These are phyloP conservation scores for Xylaria arbuscula DNA, from an alignment of 2,329 filamentous ascomycete species.

Conservation along the genomic window DNA sequence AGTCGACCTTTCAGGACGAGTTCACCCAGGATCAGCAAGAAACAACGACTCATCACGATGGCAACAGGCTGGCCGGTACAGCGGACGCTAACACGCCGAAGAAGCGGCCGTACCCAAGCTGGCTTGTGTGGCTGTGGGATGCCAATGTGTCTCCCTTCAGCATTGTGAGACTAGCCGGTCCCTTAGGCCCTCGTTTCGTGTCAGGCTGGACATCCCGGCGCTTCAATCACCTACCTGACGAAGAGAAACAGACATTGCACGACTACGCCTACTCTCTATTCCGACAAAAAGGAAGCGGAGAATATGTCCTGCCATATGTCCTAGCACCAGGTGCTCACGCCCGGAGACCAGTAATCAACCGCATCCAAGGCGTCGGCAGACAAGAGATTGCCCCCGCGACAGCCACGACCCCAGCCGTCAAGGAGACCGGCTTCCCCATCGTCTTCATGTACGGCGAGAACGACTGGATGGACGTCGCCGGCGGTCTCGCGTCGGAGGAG, in stretches of 20 bases:
- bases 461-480: constrained; percentile 98
- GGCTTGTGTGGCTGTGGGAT: constrained; percentile 95
- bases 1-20: constrained; percentile 80
- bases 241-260: constrained; percentile 86
- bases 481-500: constrained; percentile 82
- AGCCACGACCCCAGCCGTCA: constrained; percentile 48
- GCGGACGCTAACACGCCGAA: constrained; percentile 50
- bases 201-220: constrained; percentile 94
- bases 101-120: constrained; percentile 76
- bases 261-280: constrained; percentile 96
- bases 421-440: constrained; percentile 78
- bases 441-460: constrained; percentile 97
- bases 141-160: constrained; percentile 96
- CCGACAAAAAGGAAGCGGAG: constrained; percentile 88
- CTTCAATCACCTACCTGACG: constrained; percentile 85
- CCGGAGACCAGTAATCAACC: constrained; percentile 84
- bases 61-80: constrained; percentile 54
- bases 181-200: constrained; percentile 88
- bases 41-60: constrained; percentile 44
- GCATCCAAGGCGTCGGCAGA: constrained; percentile 88
- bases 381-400: constrained; percentile 62
- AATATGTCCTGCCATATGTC: constrained; percentile 92
- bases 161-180: constrained; percentile 86
- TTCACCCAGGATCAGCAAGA: constrained; percentile 78
- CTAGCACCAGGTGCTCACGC: constrained; percentile 95